A percentile compares a stretch with the other conserved stretches of the same genome.
phyloP scores from a whole-genome alignment of 75 land plant genomes.

The Pseudotsuga menziesii region DNA sequence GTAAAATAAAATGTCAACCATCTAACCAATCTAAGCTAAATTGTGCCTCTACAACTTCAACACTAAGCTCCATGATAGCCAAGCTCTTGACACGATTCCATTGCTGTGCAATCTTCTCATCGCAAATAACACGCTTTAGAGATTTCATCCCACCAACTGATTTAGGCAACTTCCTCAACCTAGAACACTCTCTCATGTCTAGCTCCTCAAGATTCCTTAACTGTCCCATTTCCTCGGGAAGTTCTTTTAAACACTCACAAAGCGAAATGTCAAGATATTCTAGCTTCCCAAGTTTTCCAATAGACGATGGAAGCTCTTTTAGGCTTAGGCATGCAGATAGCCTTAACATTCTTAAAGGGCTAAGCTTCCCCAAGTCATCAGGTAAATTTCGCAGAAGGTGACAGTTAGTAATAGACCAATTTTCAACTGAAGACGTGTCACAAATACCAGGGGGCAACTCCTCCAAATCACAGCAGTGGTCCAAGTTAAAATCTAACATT shows the following conservation, averaged over 20 bases:
- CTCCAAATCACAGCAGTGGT: constrained; percentile 42
- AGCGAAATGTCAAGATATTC: constrained; percentile 54
- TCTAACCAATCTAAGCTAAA: constrained; percentile 53
- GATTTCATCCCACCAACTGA: constrained; percentile 9
- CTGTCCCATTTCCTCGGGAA: constrained; percentile 40
- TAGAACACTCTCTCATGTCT: constrained; percentile 60
- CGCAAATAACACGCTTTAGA: constrained; percentile 2
- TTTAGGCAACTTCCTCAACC: constrained; percentile 28
- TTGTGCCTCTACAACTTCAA: constrained; percentile 40
- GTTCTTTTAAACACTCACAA: constrained; percentile 34
- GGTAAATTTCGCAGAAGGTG: constrained; percentile 41
- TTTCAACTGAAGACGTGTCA: constrained; percentile 19
- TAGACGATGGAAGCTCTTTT: constrained; percentile 33
- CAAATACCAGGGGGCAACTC: constrained; percentile 40
- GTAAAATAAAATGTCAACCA: constrained; percentile 13
- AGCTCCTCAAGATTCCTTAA: constrained; percentile 45
- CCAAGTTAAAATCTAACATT: constrained; percentile 41
- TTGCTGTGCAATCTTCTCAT: constrained; percentile 4
- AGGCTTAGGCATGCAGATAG: constrained; percentile 45
- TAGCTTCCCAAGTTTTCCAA: constrained; percentile 25
- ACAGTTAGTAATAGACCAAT: constrained; percentile 45
- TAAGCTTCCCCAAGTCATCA: constrained; percentile 27
- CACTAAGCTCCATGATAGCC: constrained; percentile 25
- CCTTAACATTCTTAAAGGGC: constrained; percentile 35
- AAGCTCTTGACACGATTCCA: constrained; percentile 5